Base-by-base conservation (phyloP, 2,329 filamentous ascomycete species). In the Eurotiales sp. region DNA sequence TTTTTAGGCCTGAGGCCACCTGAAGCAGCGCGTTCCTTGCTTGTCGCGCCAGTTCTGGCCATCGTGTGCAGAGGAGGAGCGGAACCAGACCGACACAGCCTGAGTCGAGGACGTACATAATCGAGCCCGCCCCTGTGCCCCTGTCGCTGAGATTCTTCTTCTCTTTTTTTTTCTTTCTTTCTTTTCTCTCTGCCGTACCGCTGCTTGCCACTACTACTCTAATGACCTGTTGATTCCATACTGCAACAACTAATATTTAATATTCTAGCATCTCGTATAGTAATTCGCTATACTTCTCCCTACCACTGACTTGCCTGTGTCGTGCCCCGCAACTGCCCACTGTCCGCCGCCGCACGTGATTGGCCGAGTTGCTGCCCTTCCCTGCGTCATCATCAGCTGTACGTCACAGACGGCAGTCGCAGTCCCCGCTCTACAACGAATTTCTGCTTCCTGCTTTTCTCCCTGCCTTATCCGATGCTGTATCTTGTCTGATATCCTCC, bases 311-410 rank as follows among this genome's bases (percentile, higher is more conserved):
- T n/a, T n/a, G n/a, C n/a, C n/a, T n/a, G n/a, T n/a, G n/a, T n/a
- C n/a, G n/a, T n/a, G n/a, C n/a, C n/a, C 37, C 39, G 29, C 30
- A 21, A n/a, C 6, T 1, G 14, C 30, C n/a, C 30, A n/a, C n/a
- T n/a, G n/a, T n/a, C 19, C 23, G n/a, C 15, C 17, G 8, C 2
- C 43, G 29, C 43, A 19, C 25, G 17, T 46, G 23, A 47, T 46
- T 46, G 50, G 50, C 37, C 25, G 17, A 17, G 21, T 27, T 11
- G n/a, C 29, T 23, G 21, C 2, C 30, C 21, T 21, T 34, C 23
- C n/a, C 48, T 48, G 46, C 46, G 39, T 54, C 51, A 46, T 50
- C 29, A 53, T 55, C 59, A 56, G 55, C 58, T 56, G 61, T 62
- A 60, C 60, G 60, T 61, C 60, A 55, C 53, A 21, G 45, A 32